Base-by-base conservation (phyloP, 2,329 filamentous ascomycete genomes). In the Phialophora expanda region DNA sequence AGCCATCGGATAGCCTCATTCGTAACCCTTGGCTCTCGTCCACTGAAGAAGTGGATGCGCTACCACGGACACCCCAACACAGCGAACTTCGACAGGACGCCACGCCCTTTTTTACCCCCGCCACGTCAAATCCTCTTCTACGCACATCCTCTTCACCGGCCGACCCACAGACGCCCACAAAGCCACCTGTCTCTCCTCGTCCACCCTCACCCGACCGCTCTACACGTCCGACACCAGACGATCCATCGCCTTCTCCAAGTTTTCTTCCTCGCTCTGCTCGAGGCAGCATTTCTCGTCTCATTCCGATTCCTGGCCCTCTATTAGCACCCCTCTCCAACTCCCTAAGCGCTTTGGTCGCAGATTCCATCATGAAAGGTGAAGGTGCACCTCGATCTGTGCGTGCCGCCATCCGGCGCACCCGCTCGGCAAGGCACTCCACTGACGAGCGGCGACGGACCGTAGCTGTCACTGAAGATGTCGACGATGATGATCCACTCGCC, bases 291-390 rank as follows among this genome's bases (percentile, higher is more conserved):
- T 58, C 80, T 24, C 82, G 81, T 2, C 84, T 90, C 44, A 80
- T 86, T 3, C 84, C 69, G 9, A 85, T 86, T 4, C 84, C 69
- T 28, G 85, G 85, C 0, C 84, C 86, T 5, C 77, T 90, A 4
- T 82, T 87, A 1, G 84, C 84, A 32, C 86, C 88, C 0, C 78
- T 90, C 0, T 87, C 84, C 1, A 84, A 83, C 1, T 84, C 84
- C 0, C 79, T 90, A 17, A 86, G 82, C 73, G 87, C 85, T 0
- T 84, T 90, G 56, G 86, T 90, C 5, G 87, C 87, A 8, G 87
- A 90, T 69, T 84, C 86, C 24, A 78, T 89, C 28, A 83, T 87
- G n/a, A 83, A 85, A 17, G 84, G 85, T 14, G 80, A 85, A 66
- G 81, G 81, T 20, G 48, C 65, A 8, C 59, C 69, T 20, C 59